Evolutionary conservation across 164 flowering plant species (phyloP).

Genomic region (Annona squamosa): DNA sequence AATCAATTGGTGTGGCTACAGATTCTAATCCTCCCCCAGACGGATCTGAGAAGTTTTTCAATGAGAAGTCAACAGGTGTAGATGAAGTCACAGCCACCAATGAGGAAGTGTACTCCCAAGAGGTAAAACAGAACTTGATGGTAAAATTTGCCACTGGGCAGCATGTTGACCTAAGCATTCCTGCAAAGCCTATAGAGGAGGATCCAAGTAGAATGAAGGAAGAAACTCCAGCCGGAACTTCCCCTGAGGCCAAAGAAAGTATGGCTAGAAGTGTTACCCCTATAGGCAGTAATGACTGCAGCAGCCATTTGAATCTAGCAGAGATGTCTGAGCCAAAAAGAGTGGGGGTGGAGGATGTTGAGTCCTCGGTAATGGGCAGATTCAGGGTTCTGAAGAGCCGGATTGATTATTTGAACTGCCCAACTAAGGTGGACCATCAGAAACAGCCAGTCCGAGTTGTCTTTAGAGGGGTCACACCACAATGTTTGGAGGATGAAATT

Average conservation of each 20-base stretch:
- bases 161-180: not conserved
- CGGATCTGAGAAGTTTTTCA: conserved; percentile 13
- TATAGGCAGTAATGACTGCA: not conserved
- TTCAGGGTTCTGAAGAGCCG: conserved; percentile 34
- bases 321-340: conserved; percentile 12
- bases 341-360: conserved; percentile 21
- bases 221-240: not conserved
- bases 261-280: not conserved
- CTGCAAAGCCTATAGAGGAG: not conserved
- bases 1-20: not conserved
- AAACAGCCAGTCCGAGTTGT: not conserved
- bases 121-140: not conserved
- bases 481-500: not conserved
- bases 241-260: conserved; percentile 10
- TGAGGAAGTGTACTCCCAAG: not conserved
- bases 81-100: no score
- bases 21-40: conserved; percentile 2
- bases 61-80: not conserved
- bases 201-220: conserved; percentile 8
- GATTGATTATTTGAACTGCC: conserved; percentile 20
- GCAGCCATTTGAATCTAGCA: not conserved
- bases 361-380: conserved; percentile 39
- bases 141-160: not conserved
- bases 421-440: conserved; percentile 10
- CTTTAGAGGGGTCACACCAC: conserved; percentile 4